Percentiles rank a stretch among this genome's conserved stretches.
Evolutionary conservation across 805 yeast genomes (phyloP).

Genomic region (Sugiyamaella floridensis): DNA sequence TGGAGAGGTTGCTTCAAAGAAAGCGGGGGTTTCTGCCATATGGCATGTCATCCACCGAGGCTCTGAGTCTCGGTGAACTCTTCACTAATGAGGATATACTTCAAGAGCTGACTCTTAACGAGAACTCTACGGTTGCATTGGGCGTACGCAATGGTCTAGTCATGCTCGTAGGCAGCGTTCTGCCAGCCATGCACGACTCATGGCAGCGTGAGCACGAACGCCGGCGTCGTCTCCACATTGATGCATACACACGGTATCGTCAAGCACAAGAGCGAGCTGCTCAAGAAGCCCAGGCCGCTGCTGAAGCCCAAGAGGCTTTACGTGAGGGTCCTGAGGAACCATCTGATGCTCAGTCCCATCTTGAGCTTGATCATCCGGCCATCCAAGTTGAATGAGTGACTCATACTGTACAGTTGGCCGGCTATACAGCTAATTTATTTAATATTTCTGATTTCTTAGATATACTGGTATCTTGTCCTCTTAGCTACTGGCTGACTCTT

Average conservation of each 20-base stretch:
- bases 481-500: too few species aligned
- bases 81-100: neutral
- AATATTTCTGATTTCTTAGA: neutral
- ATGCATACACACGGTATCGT: neutral
- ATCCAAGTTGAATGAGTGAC: neutral
- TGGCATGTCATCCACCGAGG: neutral
- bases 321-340: neutral
- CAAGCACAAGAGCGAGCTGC: constrained; percentile 1
- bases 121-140: neutral
- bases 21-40: neutral
- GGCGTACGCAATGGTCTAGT: neutral
- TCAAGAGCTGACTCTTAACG: neutral
- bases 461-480: too few species aligned
- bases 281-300: neutral
- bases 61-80: neutral
- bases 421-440: neutral
- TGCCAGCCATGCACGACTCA: constrained; percentile 15
- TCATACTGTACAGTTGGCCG: neutral
- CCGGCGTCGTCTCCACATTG: neutral
- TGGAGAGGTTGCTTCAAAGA: neutral
- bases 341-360: neutral
- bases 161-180: constrained; percentile 12
- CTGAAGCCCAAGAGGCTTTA: constrained; percentile 1
- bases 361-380: neutral
- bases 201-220: constrained; percentile 12